These are phyloP conservation scores for Epichloe coenophiala DNA, from an alignment of 2,329 filamentous ascomycete genomes.

Conservation along the genomic window DNA sequence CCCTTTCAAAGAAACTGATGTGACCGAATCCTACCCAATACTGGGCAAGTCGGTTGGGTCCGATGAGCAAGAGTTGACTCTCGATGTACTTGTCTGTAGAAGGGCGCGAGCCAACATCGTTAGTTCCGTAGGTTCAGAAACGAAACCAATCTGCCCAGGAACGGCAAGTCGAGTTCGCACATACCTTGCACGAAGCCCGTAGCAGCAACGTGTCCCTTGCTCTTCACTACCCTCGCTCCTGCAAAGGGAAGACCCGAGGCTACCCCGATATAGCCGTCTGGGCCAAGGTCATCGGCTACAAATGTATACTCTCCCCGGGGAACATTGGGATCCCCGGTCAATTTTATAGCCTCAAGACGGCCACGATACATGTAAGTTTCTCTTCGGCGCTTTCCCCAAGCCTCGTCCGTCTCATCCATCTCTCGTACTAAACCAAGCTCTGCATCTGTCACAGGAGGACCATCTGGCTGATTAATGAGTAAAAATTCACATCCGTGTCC, in stretches of 20 bases:
- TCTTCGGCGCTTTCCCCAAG: slow-evolving; percentile 30
- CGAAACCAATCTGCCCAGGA: neutral
- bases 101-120: neutral
- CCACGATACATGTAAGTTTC: slow-evolving; percentile 46
- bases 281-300: slow-evolving; percentile 62
- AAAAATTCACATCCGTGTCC: slow-evolving; percentile 84
- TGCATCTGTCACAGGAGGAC: slow-evolving; percentile 24
- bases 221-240: slow-evolving; percentile 61
- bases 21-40: slow-evolving; percentile 59
- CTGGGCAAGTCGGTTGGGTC: slow-evolving; percentile 63
- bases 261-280: slow-evolving; percentile 47
- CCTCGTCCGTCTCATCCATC: slow-evolving; percentile 29
- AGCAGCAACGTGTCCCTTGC: slow-evolving; percentile 64
- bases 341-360: slow-evolving; percentile 68
- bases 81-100: slow-evolving; percentile 56
- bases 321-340: slow-evolving; percentile 85
- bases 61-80: slow-evolving; percentile 66
- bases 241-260: slow-evolving; percentile 55
- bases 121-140: neutral
- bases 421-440: slow-evolving; percentile 26
- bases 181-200: slow-evolving; percentile 59
- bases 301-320: slow-evolving; percentile 73
- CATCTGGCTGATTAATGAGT: slow-evolving; percentile 59
- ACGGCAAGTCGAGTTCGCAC: slow-evolving; percentile 13
- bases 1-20: slow-evolving; percentile 46